Evolutionary conservation across 1,284 basidiomycete species (phyloP).

Genomic region (Filobasidium uniguttulatum): DNA sequence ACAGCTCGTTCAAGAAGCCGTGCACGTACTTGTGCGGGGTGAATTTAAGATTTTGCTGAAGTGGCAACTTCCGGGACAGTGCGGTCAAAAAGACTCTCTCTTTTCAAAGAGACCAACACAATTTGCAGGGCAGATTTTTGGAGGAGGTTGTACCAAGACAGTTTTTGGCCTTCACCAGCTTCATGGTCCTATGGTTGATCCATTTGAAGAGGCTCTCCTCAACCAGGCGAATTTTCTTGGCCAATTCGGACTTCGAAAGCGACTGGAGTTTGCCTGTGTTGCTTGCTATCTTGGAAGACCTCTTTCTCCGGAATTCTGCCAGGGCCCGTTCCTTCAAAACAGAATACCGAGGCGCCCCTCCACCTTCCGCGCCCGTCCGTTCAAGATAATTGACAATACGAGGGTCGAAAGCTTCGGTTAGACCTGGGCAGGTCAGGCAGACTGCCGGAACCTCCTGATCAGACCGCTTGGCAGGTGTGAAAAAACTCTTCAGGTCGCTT

Average conservation of each 20-base stretch:
- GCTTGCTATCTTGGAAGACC: not conserved
- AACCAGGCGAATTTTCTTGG: not conserved
- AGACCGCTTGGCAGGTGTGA: not conserved
- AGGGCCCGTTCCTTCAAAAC: not conserved
- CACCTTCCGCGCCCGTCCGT: not conserved
- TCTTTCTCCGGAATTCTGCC: not conserved
- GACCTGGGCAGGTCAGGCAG: not conserved
- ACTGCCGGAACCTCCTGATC: not conserved
- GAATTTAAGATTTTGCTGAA: too few species aligned
- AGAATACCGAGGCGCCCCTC: not conserved
- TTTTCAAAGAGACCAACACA: too few species aligned
- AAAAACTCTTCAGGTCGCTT: not conserved
- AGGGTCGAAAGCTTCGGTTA: not conserved
- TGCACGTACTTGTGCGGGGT: too few species aligned
- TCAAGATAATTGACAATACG: not conserved
- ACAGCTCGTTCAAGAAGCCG: too few species aligned
- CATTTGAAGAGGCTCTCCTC: not conserved
- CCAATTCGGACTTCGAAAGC: not conserved
- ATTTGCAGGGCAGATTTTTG: too few species aligned
- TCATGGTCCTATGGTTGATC: too few species aligned
- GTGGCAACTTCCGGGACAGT: too few species aligned
- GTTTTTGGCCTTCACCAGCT: too few species aligned
- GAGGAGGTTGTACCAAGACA: too few species aligned
- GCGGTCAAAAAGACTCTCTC: too few species aligned
- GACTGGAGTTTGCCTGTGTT: not conserved